Evolutionary conservation across 208 protist species (phyloP).

Genomic region (Naegleria gruberi): DNA sequence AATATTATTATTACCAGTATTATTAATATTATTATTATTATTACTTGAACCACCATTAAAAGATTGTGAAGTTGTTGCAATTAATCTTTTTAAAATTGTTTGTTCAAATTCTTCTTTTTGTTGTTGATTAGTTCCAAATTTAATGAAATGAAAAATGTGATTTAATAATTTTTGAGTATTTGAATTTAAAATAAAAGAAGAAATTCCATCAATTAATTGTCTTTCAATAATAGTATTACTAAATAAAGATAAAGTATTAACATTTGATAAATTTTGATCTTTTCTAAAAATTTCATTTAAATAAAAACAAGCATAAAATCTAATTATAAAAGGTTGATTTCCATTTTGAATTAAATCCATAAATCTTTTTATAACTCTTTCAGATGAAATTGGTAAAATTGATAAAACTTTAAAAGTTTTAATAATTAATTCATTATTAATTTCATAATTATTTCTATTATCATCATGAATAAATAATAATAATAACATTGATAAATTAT

Average conservation of each 20-base stretch:
- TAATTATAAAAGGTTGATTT: background rate
- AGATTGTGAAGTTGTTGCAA: background rate
- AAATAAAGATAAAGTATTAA: background rate
- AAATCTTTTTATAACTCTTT: background rate
- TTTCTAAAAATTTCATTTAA: constrained; percentile 13
- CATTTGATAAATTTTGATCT: background rate
- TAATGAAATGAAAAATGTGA: background rate
- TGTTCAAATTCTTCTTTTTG: background rate
- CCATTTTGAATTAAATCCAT: background rate
- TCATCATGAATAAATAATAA: background rate
- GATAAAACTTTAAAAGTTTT: constrained; percentile 1
- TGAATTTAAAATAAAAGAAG: background rate
- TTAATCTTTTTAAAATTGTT: background rate
- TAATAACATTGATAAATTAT: background rate
- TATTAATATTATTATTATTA: too few relatives aligned
- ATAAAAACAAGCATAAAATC: background rate
- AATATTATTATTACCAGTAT: too few relatives aligned
- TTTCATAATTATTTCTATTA: constrained; percentile 2
- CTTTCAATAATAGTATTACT: background rate
- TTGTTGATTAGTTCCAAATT: background rate
- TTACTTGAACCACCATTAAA: background rate
- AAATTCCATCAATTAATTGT: background rate
- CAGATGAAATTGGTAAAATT: background rate
- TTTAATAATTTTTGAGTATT: background rate
- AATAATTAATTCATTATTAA: background rate